Evolutionary conservation across 352 stramenopile species (phyloP).

Genomic region (Globisporangium nodosum): DNA sequence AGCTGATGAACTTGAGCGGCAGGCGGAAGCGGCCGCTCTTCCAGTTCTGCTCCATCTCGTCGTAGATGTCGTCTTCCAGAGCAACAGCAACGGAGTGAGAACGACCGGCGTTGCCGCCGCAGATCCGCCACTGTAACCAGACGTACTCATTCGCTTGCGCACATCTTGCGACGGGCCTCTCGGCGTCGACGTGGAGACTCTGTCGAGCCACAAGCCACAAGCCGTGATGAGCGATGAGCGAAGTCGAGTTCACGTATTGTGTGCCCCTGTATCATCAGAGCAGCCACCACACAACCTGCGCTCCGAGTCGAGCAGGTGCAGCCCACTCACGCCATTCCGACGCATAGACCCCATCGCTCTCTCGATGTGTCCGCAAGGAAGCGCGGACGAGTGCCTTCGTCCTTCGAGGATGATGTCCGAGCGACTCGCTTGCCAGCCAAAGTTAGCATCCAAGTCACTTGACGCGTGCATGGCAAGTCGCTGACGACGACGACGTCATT

Average conservation of each 20-base stretch:
- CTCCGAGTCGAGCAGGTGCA: background rate
- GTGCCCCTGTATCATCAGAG: background rate
- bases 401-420: too few species aligned
- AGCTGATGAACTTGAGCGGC: constrained; percentile 62
- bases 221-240: background rate
- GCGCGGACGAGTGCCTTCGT: too few species aligned
- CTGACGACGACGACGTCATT: too few species aligned
- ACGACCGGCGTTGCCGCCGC: background rate
- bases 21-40: constrained; percentile 42
- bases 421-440: too few species aligned
- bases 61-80: constrained; percentile 51
- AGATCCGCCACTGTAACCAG: background rate
- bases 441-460: too few species aligned
- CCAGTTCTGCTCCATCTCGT: constrained; percentile 54
- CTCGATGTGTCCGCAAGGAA: background rate
- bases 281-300: background rate
- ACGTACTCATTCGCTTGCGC: constrained; percentile 39
- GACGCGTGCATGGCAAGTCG: too few species aligned
- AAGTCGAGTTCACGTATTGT: background rate
- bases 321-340: background rate
- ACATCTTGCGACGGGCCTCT: constrained; percentile 28
- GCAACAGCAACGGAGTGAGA: background rate
- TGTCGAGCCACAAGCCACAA: background rate
- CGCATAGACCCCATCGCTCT: background rate
- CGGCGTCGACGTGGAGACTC: constrained; percentile 2